Evolutionary conservation across 306 rosid genomes (phyloP), one percentile per base, ranked within the genome.

Genomic region (Clitoria ternatea): DNA sequence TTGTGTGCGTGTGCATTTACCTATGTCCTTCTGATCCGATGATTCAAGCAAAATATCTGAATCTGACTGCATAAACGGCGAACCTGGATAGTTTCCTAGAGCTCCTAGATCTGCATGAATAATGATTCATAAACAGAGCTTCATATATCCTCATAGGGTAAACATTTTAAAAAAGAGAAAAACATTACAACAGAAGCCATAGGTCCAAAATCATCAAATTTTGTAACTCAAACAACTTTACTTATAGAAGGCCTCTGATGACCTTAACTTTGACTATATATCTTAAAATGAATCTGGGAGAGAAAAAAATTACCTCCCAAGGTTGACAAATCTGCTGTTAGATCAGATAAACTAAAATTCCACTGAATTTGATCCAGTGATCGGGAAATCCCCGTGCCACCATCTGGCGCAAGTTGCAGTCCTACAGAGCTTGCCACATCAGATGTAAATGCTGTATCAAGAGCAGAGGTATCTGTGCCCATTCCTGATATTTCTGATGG

Each of bases 401-500:
- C 42, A 67, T 89, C 96, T 0, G 90, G 91, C 47, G 86, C 85
- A 74, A 87, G 93, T 78, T 89, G 97, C 83, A 91, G 69, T 37
- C 97, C 96, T 5, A 81, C 92, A 12, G 98, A 87, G 82, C 83
- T 81, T 33, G 67, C 95, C 72, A 90, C 96, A 42, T 94, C 98
- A 67, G 98, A 89, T 43, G 94, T 89, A 81, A 94, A 94, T 48
- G 92, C 86, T 15, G 91, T 59, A 55, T 89, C 98, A 36, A 94
- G 90, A 36, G 86, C 86, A 0, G 97, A 92, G 24, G 91, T 22
- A 56, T 91, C 97, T 63, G 88, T 66, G 15, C 96, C 98, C 82
- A 95, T 91, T 84, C 96, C 99, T 32, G 97, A 86, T 80, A 95
- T 83, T 50, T 95, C 99, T 6, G 99, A 87, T 14, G 97, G 90